A percentile compares a stretch with the other conserved stretches of the same genome.
Evolutionary conservation across 2,329 filamentous ascomycete species (phyloP).

Genomic region (Penicillium brevicompactum): DNA sequence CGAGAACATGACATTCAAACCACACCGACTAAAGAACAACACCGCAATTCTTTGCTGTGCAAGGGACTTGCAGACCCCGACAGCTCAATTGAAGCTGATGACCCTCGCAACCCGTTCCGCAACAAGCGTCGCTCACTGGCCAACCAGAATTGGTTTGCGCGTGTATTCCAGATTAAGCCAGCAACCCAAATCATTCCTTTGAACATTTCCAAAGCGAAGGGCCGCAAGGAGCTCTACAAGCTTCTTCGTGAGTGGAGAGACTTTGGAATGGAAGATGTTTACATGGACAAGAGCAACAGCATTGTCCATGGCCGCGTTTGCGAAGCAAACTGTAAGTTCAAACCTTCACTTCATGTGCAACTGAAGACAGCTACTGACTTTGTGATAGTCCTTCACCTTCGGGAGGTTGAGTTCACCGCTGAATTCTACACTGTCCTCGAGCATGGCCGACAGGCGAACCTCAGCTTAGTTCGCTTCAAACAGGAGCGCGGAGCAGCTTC

Average conservation of each 20-base stretch:
- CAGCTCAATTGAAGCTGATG: conserved; percentile 19
- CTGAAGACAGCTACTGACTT: conserved; percentile 19
- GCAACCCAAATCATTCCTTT: conserved; percentile 76
- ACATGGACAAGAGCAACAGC: conserved; percentile 76
- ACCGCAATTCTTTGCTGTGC: conserved; percentile 10
- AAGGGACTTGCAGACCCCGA: conserved; percentile 18
- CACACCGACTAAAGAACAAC: conserved; percentile 8
- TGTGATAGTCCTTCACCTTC: conserved; percentile 70
- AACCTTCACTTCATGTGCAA: not conserved
- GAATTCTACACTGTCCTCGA: conserved; percentile 90
- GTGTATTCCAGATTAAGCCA: conserved; percentile 87
- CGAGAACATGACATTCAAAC: conserved; percentile 4
- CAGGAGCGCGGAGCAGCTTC: conserved; percentile 91
- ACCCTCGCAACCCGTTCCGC: conserved; percentile 11
- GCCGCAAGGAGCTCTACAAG: conserved; percentile 74
- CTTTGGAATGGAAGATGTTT: conserved; percentile 78
- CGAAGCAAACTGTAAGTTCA: conserved; percentile 72
- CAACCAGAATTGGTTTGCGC: conserved; percentile 81
- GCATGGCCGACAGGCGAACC: conserved; percentile 72
- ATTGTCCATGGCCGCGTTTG: conserved; percentile 78
- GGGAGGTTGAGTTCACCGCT: conserved; percentile 82
- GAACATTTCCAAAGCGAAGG: conserved; percentile 68
- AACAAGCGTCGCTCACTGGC: conserved; percentile 18
- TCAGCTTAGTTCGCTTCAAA: conserved; percentile 82
- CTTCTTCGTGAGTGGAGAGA: conserved; percentile 78